Percentiles rank a stretch among this genome's conserved stretches.
These are phyloP conservation scores for Coemansia sp. DNA, from an alignment of 371 early-diverging fungal genomes.

Conservation along the genomic window DNA sequence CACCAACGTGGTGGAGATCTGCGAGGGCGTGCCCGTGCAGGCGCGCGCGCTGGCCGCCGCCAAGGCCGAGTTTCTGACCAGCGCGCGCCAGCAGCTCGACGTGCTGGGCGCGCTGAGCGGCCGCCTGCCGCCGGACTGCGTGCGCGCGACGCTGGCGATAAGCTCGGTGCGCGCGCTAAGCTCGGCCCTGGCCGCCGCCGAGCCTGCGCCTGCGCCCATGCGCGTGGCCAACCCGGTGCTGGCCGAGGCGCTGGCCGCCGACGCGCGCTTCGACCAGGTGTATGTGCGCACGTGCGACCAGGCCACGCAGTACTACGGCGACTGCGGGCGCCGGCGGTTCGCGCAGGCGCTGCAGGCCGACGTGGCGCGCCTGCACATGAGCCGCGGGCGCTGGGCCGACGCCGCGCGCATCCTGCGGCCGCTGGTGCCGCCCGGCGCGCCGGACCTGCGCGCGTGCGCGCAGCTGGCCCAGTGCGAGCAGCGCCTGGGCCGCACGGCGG, in stretches of 20 bases:
- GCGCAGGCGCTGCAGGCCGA: conserved; percentile 47
- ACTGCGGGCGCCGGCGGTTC: conserved; percentile 44
- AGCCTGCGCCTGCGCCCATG: background rate
- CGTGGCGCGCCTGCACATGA: conserved; percentile 43
- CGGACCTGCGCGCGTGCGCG: conserved; percentile 15
- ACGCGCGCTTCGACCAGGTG: conserved; percentile 47
- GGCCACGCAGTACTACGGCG: conserved; percentile 49
- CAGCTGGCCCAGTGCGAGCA: conserved; percentile 40
- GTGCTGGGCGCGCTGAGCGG: conserved; percentile 30
- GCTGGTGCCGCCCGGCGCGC: conserved; percentile 22
- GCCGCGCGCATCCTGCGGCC: conserved; percentile 35
- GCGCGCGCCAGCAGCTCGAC: conserved; percentile 47
- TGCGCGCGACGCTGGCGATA: conserved; percentile 13
- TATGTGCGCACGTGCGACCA: conserved; percentile 50
- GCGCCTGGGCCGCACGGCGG: conserved; percentile 12
- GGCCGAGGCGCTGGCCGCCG: conserved; percentile 37
- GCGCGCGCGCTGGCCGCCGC: conserved; percentile 30
- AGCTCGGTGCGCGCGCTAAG: background rate
- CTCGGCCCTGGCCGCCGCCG: background rate
- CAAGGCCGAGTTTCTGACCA: conserved; percentile 51
- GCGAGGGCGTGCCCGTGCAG: conserved; percentile 37
- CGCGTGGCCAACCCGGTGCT: conserved; percentile 41
- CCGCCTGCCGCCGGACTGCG: conserved; percentile 24
- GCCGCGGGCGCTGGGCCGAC: conserved; percentile 38
- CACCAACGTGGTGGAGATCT: conserved; percentile 49